A percentile compares a stretch with the other conserved stretches of the same genome.
phyloP scores from a whole-genome alignment of 2,329 filamentous ascomycete species.

The Curvularia sp. region DNA sequence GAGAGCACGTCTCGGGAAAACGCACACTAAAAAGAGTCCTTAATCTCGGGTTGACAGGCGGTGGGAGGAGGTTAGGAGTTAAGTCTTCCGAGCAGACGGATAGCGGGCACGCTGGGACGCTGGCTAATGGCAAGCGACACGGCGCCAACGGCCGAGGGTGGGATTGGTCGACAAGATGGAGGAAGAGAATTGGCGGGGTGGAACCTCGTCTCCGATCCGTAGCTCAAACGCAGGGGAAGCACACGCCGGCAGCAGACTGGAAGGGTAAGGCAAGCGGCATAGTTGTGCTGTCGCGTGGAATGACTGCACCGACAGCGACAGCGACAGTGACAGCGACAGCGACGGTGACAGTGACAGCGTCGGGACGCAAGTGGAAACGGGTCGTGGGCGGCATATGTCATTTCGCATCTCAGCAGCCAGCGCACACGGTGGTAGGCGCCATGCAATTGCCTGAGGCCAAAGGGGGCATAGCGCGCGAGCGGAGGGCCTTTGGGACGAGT shows the following conservation, averaged over 20 bases:
- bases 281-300: slow-evolving; percentile 29
- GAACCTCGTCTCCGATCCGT: slow-evolving; percentile 35
- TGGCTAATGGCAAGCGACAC: slow-evolving; percentile 40
- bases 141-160: slow-evolving; percentile 43
- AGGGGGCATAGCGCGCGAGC: slow-evolving; percentile 29
- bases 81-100: slow-evolving; percentile 35
- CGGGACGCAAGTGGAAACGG: slow-evolving; percentile 29
- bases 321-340: too few species aligned
- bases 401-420: slow-evolving; percentile 39
- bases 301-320: too few species aligned
- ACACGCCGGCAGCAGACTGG: slow-evolving; percentile 30
- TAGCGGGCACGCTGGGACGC: slow-evolving; percentile 30
- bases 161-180: slow-evolving; percentile 44
- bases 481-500: slow-evolving; percentile 16
- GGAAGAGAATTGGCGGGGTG: slow-evolving; percentile 34
- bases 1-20: slow-evolving; percentile 32
- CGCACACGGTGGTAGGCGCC: slow-evolving; percentile 38
- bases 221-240: slow-evolving; percentile 41
- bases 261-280: slow-evolving; percentile 29
- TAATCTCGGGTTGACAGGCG: slow-evolving; percentile 48
- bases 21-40: slow-evolving; percentile 44
- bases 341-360: slow-evolving; percentile 16
- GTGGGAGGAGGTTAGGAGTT: slow-evolving; percentile 29
- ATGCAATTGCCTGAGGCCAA: slow-evolving; percentile 26
- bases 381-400: slow-evolving; percentile 39